Evolutionary conservation across 1,284 basidiomycete genomes (phyloP).

Genomic region (Cutaneotrichosporon mucoides): DNA sequence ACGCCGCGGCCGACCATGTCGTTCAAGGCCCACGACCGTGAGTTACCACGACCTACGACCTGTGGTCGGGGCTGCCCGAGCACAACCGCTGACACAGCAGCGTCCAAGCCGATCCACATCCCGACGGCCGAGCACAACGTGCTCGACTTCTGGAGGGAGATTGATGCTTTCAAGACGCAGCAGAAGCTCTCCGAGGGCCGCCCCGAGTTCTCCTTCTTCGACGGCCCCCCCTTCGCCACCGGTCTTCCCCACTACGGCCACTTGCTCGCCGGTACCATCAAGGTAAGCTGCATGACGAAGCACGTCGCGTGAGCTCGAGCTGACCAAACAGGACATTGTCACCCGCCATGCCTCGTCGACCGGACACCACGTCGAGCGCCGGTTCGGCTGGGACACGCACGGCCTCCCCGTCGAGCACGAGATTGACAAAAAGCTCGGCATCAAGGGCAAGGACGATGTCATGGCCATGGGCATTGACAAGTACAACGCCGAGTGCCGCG

Average conservation of each 20-base stretch:
- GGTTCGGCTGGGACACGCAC: slow-evolving; percentile 99
- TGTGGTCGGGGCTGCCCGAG: no score
- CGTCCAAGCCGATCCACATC: slow-evolving; percentile 67
- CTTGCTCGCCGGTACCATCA: slow-evolving; percentile 78
- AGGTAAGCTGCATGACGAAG: slow-evolving; percentile 56
- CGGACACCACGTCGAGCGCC: slow-evolving; percentile 87
- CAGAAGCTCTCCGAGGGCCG: slow-evolving; percentile 85
- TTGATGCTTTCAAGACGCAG: slow-evolving; percentile 95
- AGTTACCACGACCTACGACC: slow-evolving; percentile 36
- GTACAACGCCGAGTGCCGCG: slow-evolving; percentile 95
- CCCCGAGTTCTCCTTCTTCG: slow-evolving; percentile 90
- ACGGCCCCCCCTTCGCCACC: slow-evolving; percentile 96
- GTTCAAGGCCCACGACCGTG: slow-evolving; percentile 68
- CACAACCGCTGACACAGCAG: slow-evolving; percentile 19
- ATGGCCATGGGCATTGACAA: slow-evolving; percentile 93
- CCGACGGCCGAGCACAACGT: slow-evolving; percentile 90
- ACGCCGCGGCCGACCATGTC: slow-evolving; percentile 53
- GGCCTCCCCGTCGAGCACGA: slow-evolving; percentile 98
- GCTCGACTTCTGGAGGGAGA: slow-evolving; percentile 87
- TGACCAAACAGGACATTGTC: slow-evolving; percentile 72
- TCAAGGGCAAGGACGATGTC: slow-evolving; percentile 91
- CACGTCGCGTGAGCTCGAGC: neutral
- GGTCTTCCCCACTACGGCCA: slow-evolving; percentile 97
- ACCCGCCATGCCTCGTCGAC: slow-evolving; percentile 92
- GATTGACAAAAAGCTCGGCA: slow-evolving; percentile 95